These are phyloP conservation scores for Scutellaria barbata DNA, from an alignment of 257 asterid genomes.

Conservation along the genomic window DNA sequence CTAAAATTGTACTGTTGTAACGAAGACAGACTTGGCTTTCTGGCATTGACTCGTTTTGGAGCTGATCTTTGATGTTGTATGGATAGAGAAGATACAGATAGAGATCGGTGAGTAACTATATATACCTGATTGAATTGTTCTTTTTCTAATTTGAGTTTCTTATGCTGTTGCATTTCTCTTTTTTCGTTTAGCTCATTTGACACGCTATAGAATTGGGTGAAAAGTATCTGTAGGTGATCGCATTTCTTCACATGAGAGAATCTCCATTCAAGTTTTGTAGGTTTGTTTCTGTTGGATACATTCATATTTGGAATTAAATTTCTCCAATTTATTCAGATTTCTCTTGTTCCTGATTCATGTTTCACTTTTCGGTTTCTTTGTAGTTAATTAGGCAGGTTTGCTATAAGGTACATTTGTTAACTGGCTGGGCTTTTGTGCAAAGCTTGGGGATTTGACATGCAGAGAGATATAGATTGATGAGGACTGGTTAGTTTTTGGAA, in stretches of 20 bases:
- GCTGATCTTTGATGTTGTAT: conserved; percentile 43
- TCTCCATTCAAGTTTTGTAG: conserved; percentile 42
- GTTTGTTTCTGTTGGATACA: conserved; percentile 41
- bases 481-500: conserved; percentile 33
- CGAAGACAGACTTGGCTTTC: conserved; percentile 59
- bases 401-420: conserved; percentile 39
- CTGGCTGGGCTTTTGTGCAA: conserved; percentile 33
- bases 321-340: conserved; percentile 44
- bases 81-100: conserved; percentile 27
- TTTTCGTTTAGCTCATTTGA: conserved; percentile 21
- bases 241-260: conserved; percentile 46
- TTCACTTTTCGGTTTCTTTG: conserved; percentile 28
- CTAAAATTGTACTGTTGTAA: conserved; percentile 39
- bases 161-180: not conserved
- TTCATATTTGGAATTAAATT: conserved; percentile 52
- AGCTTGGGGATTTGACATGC: conserved; percentile 39
- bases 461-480: conserved; percentile 16
- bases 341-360: conserved; percentile 29
- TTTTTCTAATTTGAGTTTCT: conserved; percentile 7
- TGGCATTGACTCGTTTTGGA: conserved; percentile 63
- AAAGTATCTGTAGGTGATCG: conserved; percentile 47
- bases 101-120: conserved; percentile 60
- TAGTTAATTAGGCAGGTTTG: conserved; percentile 27
- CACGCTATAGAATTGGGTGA: conserved; percentile 39
- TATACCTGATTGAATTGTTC: conserved; percentile 34